These are phyloP conservation scores for Guillardia theta DNA, from an alignment of 78 protist genomes.

Conservation along the genomic window DNA sequence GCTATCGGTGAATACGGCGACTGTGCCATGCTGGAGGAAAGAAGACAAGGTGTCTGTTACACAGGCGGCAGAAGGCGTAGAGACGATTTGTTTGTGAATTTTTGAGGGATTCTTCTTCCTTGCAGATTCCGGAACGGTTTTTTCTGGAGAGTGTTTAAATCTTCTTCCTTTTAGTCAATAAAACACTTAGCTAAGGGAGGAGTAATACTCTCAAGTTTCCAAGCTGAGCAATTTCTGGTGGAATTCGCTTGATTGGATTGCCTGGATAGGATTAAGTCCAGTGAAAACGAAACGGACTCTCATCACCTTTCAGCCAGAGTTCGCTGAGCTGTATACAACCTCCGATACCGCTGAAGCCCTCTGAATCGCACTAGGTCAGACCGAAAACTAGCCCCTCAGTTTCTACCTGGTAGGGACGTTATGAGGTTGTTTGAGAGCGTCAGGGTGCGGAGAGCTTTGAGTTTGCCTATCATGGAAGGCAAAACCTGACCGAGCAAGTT, in stretches of 20 bases:
- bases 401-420: neutral
- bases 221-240: neutral
- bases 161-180: neutral
- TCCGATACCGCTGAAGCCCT: conserved; percentile 27
- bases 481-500: neutral
- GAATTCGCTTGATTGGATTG: neutral
- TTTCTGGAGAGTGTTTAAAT: neutral
- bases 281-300: too few relatives aligned
- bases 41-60: neutral
- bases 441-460: conserved; percentile 23
- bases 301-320: conserved; percentile 34
- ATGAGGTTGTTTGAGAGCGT: conserved; percentile 9
- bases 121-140: neutral
- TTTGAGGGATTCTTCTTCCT: neutral
- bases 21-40: neutral
- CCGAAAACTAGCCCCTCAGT: neutral
- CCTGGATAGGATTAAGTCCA: too few relatives aligned
- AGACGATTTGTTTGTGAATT: neutral
- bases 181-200: neutral
- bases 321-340: neutral
- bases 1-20: neutral
- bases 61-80: neutral
- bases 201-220: neutral
- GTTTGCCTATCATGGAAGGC: neutral
- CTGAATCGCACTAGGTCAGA: neutral